Conservation (phyloP, 2,329 filamentous ascomycete species). For the Pestalotiopsis sp. region DNA sequence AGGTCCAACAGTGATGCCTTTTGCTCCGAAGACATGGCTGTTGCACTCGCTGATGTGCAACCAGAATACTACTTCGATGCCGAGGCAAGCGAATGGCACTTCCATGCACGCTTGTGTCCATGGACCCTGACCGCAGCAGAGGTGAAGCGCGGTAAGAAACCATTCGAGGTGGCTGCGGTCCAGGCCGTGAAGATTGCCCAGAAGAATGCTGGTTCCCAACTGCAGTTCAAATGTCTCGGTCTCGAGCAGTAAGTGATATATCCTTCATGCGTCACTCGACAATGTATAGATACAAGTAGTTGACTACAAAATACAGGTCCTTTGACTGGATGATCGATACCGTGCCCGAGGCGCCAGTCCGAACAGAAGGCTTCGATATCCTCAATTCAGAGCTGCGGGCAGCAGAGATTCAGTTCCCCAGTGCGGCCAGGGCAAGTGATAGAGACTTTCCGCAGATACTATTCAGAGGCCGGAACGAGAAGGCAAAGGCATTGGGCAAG, state of each 20-base stretch:
- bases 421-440: conserved; percentile 11
- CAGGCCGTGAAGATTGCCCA: neutral
- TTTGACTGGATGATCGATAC: conserved; percentile 42
- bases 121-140: neutral
- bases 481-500: conserved; percentile 25
- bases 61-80: conserved; percentile 14
- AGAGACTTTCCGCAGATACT: conserved; percentile 30
- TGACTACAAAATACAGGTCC: conserved; percentile 24
- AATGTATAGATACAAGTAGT: neutral
- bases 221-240: conserved; percentile 9
- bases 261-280: neutral
- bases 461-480: conserved; percentile 14
- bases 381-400: conserved; percentile 25
- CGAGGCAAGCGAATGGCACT: conserved; percentile 2
- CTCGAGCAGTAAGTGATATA: conserved; percentile 12
- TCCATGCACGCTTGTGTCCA: neutral
- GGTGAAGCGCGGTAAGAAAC: neutral
- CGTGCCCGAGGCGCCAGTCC: conserved; percentile 24
- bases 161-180: conserved; percentile 6
- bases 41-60: neutral
- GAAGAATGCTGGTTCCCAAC: neutral
- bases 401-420: conserved; percentile 23
- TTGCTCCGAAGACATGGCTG: neutral
- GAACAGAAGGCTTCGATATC: conserved; percentile 21
- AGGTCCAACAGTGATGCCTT: conserved; percentile 7